phyloP scores from a whole-genome alignment of 2,329 filamentous ascomycete genomes.

The Botryotinia narcissicola region DNA sequence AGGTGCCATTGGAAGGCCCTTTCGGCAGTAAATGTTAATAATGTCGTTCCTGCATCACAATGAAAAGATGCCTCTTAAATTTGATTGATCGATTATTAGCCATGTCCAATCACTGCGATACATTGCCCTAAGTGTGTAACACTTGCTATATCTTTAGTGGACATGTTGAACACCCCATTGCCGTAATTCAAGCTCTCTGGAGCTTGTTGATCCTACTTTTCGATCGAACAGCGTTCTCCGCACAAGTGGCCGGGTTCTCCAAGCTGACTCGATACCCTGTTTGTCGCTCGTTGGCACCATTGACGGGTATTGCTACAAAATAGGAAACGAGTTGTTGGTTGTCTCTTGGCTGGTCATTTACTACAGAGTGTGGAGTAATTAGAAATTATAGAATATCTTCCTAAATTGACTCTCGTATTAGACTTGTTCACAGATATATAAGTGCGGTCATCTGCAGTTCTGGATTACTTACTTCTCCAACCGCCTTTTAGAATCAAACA shows the following conservation, averaged over 20 bases:
- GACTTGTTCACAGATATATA: conserved; percentile 10
- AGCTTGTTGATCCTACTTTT: background rate
- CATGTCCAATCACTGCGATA: background rate
- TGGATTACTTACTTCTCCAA: conserved; percentile 5
- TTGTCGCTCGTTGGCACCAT: conserved; percentile 12
- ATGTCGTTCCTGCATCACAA: conserved; percentile 10
- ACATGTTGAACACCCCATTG: background rate
- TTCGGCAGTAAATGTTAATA: background rate
- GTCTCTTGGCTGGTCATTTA: conserved; percentile 3
- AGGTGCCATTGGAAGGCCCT: background rate
- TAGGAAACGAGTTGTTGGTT: background rate
- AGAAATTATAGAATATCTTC: background rate
- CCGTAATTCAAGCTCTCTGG: background rate
- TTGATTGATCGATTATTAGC: background rate
- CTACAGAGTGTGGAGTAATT: conserved; percentile 6
- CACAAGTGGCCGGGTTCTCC: background rate
- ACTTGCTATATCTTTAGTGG: background rate
- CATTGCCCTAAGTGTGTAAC: background rate
- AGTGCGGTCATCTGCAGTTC: background rate
- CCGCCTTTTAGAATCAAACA: background rate
- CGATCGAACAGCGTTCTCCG: conserved; percentile 3
- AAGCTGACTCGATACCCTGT: conserved; percentile 3
- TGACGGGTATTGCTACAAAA: conserved; percentile 7
- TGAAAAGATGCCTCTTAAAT: background rate
- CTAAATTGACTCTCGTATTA: conserved; percentile 8